These are phyloP conservation scores for Nemania abortiva DNA, from an alignment of 2,329 filamentous ascomycete species.

Conservation along the genomic window DNA sequence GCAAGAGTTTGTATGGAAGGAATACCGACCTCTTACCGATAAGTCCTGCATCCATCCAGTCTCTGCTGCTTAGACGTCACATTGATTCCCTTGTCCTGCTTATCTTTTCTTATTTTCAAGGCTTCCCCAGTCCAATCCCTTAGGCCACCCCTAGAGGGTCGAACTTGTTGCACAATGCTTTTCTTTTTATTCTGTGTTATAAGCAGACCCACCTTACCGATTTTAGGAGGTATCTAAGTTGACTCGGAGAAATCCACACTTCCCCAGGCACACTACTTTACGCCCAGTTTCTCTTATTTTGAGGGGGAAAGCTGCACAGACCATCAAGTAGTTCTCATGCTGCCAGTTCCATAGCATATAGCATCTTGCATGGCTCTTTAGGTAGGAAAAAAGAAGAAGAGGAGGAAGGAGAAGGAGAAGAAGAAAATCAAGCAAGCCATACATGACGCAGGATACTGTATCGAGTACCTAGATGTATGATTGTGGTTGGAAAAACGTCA, in stretches of 20 bases:
- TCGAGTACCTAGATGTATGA: background rate
- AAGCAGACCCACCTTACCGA: background rate
- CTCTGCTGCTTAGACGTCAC: no score
- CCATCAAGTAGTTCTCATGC: background rate
- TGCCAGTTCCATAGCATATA: background rate
- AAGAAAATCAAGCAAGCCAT: background rate
- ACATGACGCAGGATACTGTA: background rate
- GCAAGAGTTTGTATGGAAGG: background rate
- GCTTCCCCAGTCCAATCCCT: background rate
- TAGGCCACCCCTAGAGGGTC: background rate
- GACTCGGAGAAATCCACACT: conserved; percentile 1
- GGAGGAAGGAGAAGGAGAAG: no score
- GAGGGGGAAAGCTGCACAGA: background rate
- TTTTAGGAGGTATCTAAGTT: background rate
- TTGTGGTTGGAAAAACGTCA: background rate
- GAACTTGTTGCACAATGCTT: conserved; percentile 8
- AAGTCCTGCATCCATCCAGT: no score
- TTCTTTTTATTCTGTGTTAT: conserved; percentile 12
- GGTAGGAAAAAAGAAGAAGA: no score
- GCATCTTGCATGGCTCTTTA: background rate
- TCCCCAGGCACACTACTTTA: background rate
- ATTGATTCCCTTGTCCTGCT: background rate
- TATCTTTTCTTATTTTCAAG: background rate
- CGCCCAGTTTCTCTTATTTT: background rate
- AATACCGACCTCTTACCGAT: no score